These are phyloP conservation scores for Quillaja saponaria DNA, from an alignment of 306 rosid species.

Conservation along the genomic window DNA sequence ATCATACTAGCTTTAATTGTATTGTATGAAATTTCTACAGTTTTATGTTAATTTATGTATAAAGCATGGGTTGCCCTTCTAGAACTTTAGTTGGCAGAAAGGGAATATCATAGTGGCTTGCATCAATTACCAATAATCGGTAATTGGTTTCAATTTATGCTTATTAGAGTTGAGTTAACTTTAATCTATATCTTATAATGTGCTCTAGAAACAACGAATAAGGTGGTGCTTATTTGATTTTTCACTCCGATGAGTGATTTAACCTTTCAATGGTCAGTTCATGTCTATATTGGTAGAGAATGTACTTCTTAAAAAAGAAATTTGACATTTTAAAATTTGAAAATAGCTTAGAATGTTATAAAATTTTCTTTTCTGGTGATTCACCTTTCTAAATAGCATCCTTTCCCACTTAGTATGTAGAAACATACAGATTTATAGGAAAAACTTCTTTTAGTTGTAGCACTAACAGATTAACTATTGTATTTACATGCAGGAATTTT, in stretches of 20 bases:
- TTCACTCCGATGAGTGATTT: too few relatives aligned
- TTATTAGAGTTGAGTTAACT: background rate
- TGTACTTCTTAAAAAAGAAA: too few relatives aligned
- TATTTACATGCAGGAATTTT: constrained; percentile 71
- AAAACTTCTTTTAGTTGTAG: constrained; percentile 11
- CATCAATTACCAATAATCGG: constrained; percentile 92
- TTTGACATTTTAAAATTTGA: background rate
- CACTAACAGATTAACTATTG: constrained; percentile 19
- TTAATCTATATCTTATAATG: too few relatives aligned
- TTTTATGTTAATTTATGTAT: constrained; percentile 60
- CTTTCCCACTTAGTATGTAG: constrained; percentile 15
- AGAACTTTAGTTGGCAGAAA: constrained; percentile 84
- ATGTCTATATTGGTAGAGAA: too few relatives aligned
- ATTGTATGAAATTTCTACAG: constrained; percentile 32
- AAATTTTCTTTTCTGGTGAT: constrained; percentile 10
- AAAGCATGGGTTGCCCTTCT: constrained; percentile 98
- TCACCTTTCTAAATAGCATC: constrained; percentile 7
- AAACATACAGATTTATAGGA: constrained; percentile 7
- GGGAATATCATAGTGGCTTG: constrained; percentile 89
- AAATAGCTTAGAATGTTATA: constrained; percentile 18
- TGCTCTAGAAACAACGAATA: too few relatives aligned
- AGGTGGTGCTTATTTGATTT: too few relatives aligned
- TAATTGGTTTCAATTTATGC: constrained; percentile 52
- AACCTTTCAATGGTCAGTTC: background rate
- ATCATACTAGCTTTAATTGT: too few relatives aligned